Percentiles rank a stretch among this genome's conserved stretches.
phyloP scores from a whole-genome alignment of 176 grass and related monocot genomes.

The Puya raimondii region DNA sequence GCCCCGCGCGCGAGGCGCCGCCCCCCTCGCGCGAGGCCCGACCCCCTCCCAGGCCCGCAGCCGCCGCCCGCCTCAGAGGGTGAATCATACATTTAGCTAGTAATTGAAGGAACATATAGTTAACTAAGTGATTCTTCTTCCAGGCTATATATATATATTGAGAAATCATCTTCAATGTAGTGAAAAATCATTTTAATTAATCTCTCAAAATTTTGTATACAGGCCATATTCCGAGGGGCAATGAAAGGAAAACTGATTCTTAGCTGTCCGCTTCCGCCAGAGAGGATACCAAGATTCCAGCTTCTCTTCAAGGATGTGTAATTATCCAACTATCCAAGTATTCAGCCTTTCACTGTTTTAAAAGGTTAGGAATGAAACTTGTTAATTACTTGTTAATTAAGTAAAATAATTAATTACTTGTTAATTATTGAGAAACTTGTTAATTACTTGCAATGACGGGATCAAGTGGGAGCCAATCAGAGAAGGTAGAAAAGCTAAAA shows the following conservation, averaged over 20 bases:
- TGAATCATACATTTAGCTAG: too few species aligned
- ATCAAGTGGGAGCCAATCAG: too few species aligned
- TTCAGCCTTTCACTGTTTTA: neutral
- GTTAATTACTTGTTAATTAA: neutral
- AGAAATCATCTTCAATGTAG: neutral
- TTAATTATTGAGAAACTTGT: too few species aligned
- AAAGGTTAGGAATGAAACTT: neutral
- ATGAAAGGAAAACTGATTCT: conserved; percentile 96
- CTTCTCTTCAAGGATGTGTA: conserved; percentile 86
- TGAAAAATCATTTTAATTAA: neutral
- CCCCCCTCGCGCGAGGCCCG: too few species aligned
- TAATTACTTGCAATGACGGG: too few species aligned
- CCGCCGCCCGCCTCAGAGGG: too few species aligned
- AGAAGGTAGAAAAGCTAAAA: too few species aligned
- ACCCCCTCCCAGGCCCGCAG: too few species aligned
- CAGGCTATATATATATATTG: too few species aligned
- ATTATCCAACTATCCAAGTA: neutral
- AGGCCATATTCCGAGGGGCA: conserved; percentile 77
- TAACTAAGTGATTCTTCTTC: neutral
- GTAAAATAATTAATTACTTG: too few species aligned
- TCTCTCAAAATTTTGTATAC: neutral
- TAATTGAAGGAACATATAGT: too few species aligned
- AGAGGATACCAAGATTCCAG: conserved; percentile 70
- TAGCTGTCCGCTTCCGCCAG: conserved; percentile 63
- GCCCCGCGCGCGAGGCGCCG: too few species aligned